Base-by-base conservation (phyloP, 352 stramenopile species). In the Pilasporangium apinafurcum region DNA sequence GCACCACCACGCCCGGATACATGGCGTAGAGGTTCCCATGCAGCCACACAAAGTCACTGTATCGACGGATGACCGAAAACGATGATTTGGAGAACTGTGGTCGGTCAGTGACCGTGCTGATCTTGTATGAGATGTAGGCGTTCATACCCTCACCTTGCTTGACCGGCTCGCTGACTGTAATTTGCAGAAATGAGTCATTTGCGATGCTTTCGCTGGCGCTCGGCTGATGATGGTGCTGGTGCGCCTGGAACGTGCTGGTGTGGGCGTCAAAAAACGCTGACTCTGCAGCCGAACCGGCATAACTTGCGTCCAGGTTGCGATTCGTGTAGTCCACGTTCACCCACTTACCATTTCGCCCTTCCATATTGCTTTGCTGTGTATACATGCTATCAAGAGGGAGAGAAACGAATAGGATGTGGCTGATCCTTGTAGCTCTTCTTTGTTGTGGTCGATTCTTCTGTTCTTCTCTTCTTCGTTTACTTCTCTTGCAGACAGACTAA, bases 111-210 rank as follows among this genome's bases (percentile, higher is more conserved):
- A 17, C 54, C 0, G 75, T 95, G 35, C 59, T 73, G 60, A 98
- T 94, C 51, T 97, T 97, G 75, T 98, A 98, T 44, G 88, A 97
- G 35, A 97, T 98, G 62, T 97, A 98, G 45, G 96, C 92, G 61
- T 98, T 98, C 70, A 98, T 98, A 34, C 95, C 94, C 51, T 98
- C 95, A 26, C 83, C 80, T 48, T 98, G 92, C 61, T 98, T 98
- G 9, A 98, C 85, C 0, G 95, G 95, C 65, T 98, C 95, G 17
- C 83, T 95, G 9, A 98, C 95, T 0, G 71, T 63, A 51, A 96
- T 83, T 56, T 93, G 65, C 51, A 94, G 87, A 25, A 44, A 66
- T 4, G 62, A 47, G 10, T 58, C 56, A 1, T 3, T 48, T 37
- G 20, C 21, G 32, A 5, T 32, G 27, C 8, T 30, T 27, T 9